Evolutionary conservation across 768 basidiomycete genomes (phyloP).

Genomic region (Coprinellus aureogranulatus): DNA sequence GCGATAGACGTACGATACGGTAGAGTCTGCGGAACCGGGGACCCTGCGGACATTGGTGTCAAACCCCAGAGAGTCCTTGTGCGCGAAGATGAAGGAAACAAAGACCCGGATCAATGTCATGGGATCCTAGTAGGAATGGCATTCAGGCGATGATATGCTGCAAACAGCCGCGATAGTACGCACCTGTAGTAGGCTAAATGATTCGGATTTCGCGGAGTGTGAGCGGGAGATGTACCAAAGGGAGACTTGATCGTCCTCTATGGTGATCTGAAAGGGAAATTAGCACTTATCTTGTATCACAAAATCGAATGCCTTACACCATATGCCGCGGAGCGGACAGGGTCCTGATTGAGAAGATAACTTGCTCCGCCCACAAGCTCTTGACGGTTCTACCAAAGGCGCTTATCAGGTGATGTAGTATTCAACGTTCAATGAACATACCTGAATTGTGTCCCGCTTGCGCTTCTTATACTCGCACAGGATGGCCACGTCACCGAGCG

Average conservation of each 20-base stretch:
- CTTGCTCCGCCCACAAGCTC: not conserved
- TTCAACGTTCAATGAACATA: too few relatives aligned
- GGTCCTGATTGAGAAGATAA: slow-evolving; percentile 2
- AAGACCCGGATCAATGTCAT: slow-evolving; percentile 14
- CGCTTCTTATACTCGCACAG: not conserved
- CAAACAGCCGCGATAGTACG: not conserved
- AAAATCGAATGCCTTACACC: not conserved
- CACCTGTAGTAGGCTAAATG: slow-evolving; percentile 3
- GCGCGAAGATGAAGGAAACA: slow-evolving; percentile 17
- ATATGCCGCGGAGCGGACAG: not conserved
- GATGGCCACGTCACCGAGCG: not conserved
- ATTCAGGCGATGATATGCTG: too few relatives aligned
- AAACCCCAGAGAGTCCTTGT: slow-evolving; percentile 16
- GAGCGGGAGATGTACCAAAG: slow-evolving; percentile 10
- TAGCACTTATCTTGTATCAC: not conserved
- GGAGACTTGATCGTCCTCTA: slow-evolving; percentile 3
- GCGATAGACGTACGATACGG: not conserved
- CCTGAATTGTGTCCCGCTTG: not conserved
- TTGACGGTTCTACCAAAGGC: not conserved
- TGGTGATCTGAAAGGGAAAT: slow-evolving; percentile 2
- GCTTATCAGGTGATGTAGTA: too few relatives aligned
- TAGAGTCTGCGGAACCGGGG: too few relatives aligned
- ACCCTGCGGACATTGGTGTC: slow-evolving; percentile 4
- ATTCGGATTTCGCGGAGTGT: slow-evolving; percentile 5
- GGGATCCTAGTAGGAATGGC: slow-evolving; percentile 9